Evolutionary conservation across 23 red algal species (phyloP), one percentile per base, ranked within the genome.

Genomic region (Agarophyton chilense): DNA sequence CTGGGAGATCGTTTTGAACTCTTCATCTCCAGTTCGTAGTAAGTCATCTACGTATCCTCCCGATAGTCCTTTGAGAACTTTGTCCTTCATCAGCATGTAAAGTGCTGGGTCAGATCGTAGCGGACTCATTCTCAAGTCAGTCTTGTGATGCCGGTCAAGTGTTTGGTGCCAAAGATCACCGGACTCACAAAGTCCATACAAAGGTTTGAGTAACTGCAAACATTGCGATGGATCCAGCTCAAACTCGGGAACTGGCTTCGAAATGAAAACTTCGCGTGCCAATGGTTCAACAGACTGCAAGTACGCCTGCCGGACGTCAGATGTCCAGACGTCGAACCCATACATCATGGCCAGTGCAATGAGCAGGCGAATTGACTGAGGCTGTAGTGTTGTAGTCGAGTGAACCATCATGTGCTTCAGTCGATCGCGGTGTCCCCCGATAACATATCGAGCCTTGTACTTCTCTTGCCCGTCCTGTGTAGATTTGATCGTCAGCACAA

Each of bases 41-140:
- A 90, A 40, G 22, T 90, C 87, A 24, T 90, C 72, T 2, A 90
- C 52, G 42, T 90, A 90, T 18, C 53, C 76, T 42, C 55, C 74
- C 10, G 65, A 75, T 1, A 79, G 17, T 29, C 74, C 74, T 1
- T 33, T 2, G 1, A 55, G 74, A 10, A 55, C 44, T 28, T 18
- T 18, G 4, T 79, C 43, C 21, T 55, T 1, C 29, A 55, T 54
- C 18, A 36, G 13, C 13, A 3, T 40, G 33, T 79, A 79, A 1
- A 79, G 26, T 7, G 74, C 74, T 14, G 74, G 52, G 52, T 79
- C 74, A 2, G 52, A 52, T 55, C 74, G 45, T 4, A 79, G 33
- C 0, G 46, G 74, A 35, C 16, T 53, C 74, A 79, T 79, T 5
- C 49, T 25, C 1, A 79, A 24, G 41, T 79, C 74, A 10, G 52